These are phyloP conservation scores for Moringa oleifera DNA, from an alignment of 345 rosid species.

Conservation along the genomic window DNA sequence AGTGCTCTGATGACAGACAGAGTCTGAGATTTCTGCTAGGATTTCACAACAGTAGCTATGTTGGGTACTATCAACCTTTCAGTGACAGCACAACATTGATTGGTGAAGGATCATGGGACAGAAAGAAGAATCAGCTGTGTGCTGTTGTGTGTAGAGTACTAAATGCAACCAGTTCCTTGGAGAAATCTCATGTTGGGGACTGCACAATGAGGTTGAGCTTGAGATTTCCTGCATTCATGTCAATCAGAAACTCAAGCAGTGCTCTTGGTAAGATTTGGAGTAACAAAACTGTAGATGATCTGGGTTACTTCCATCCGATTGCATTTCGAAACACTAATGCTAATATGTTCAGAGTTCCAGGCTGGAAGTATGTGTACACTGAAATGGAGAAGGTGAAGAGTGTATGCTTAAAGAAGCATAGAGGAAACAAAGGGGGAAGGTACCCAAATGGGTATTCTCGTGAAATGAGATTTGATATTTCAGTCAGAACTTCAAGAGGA, in stretches of 20 bases:
- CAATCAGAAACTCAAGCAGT: no score
- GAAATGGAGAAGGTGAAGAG: slow-evolving; percentile 22
- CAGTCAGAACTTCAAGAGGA: slow-evolving; percentile 17
- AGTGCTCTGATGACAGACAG: slow-evolving; percentile 19
- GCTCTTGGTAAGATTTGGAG: no score
- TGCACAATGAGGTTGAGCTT: no score
- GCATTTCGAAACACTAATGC: neutral
- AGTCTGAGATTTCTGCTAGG: slow-evolving; percentile 18
- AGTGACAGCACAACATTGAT: slow-evolving; percentile 21
- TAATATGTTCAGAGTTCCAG: neutral
- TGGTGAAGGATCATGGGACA: slow-evolving; percentile 54
- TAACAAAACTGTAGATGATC: no score
- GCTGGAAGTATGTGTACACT: slow-evolving; percentile 36
- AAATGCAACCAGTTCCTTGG: slow-evolving; percentile 21
- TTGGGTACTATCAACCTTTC: slow-evolving; percentile 6
- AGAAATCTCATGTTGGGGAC: slow-evolving; percentile 12
- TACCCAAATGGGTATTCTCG: slow-evolving; percentile 29
- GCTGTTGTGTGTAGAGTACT: slow-evolving; percentile 28
- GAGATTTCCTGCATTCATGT: no score
- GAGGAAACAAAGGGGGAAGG: slow-evolving; percentile 10
- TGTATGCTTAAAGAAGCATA: slow-evolving; percentile 21
- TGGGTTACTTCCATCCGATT: no score
- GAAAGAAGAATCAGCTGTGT: slow-evolving; percentile 24
- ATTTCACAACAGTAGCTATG: neutral
- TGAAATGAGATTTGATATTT: slow-evolving; percentile 27